These are phyloP conservation scores for Verticillium longisporum DNA, from an alignment of 2,329 filamentous ascomycete genomes.

Conservation along the genomic window DNA sequence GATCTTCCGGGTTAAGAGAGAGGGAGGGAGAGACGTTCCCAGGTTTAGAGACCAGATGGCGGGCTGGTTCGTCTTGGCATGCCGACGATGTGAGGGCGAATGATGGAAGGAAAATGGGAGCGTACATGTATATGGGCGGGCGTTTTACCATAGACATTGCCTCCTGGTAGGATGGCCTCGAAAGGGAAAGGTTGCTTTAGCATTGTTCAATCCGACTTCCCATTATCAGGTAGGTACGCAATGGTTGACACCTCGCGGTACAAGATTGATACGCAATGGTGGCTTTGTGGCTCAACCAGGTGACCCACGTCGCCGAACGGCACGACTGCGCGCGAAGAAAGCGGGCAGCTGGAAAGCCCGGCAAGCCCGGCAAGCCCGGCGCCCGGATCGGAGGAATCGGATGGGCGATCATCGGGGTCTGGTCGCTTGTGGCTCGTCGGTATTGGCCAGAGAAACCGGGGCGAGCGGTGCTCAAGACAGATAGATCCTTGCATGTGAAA, in stretches of 20 bases:
- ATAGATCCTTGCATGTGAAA: not conserved
- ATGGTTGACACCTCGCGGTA: too few species aligned
- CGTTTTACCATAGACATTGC: too few species aligned
- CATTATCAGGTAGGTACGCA: too few species aligned
- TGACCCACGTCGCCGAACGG: not conserved
- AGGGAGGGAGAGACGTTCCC: not conserved
- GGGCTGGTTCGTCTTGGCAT: not conserved
- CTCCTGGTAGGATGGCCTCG: too few species aligned
- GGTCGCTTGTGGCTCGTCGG: not conserved
- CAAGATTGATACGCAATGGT: too few species aligned
- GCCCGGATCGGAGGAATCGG: not conserved
- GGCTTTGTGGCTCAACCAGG: too few species aligned
- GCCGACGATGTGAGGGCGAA: not conserved
- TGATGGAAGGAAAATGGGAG: too few species aligned
- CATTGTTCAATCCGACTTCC: too few species aligned
- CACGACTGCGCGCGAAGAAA: not conserved
- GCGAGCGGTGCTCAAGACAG: not conserved
- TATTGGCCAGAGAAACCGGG: not conserved
- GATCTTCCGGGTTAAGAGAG: not conserved
- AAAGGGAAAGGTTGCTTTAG: too few species aligned
- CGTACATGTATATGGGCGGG: too few species aligned
- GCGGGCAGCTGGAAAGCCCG: not conserved
- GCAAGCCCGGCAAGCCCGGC: not conserved
- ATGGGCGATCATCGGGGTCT: not conserved
- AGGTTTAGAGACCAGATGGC: not conserved